A percentile compares a stretch with the other conserved stretches of the same genome.
Conservation (phyloP, 768 basidiomycete species). For the Rhodotorula toruloides region DNA sequence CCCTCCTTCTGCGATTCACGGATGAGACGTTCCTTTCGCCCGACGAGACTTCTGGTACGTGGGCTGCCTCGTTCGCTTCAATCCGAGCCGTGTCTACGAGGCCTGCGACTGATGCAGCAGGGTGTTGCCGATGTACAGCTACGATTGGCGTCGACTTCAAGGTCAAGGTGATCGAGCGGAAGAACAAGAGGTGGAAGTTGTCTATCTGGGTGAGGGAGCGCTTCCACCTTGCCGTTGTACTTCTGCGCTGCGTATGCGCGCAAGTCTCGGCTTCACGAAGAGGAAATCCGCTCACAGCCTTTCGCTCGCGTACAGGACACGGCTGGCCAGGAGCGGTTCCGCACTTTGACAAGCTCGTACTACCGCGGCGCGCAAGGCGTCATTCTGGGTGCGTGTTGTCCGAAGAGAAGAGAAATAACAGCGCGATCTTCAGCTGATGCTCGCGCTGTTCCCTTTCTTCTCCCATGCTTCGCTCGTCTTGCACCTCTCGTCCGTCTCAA, state of each 20-base stretch:
- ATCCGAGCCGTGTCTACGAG: conserved; percentile 49
- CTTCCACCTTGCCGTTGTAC: no score
- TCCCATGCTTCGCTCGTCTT: no score
- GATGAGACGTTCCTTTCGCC: conserved; percentile 92
- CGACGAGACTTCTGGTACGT: conserved; percentile 80
- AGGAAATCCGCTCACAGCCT: no score
- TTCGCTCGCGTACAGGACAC: conserved; percentile 61
- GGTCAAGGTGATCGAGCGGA: conserved; percentile 47
- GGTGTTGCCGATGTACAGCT: conserved; percentile 40
- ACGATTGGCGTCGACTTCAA: conserved; percentile 51
- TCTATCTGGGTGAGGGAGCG: conserved; percentile 82
- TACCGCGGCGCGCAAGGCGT: conserved; percentile 63
- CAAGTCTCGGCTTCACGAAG: no score
- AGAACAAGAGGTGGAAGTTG: conserved; percentile 58
- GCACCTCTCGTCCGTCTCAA: no score
- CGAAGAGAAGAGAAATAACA: no score
- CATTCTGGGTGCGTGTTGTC: conserved; percentile 50
- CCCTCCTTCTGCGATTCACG: conserved; percentile 85
- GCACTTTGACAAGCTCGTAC: conserved; percentile 86
- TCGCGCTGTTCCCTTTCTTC: no score
- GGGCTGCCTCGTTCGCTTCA: conserved; percentile 46
- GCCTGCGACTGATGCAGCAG: background rate
- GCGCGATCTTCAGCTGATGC: no score
- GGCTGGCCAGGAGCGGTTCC: conserved; percentile 91
- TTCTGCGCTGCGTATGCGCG: background rate